Base-by-base conservation (phyloP, 2,329 filamentous ascomycete genomes). In the Ophiostoma sp. region DNA sequence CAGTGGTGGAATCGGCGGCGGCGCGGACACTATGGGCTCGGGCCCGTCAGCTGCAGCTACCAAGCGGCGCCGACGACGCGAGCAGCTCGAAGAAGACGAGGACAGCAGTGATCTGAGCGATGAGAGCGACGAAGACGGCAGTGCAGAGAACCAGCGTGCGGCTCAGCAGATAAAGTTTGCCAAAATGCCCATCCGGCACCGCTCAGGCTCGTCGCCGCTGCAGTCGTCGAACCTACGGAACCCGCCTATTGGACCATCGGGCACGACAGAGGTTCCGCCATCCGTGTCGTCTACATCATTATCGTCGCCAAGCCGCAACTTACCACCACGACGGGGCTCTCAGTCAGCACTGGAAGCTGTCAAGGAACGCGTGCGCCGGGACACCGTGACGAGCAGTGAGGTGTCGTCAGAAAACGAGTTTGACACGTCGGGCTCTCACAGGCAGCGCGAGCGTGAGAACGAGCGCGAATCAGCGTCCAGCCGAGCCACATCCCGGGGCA, bases 131-230 rank as follows among this genome's bases (percentile, higher is more conserved):
- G 70, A 69, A 12, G 70, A 68, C 18, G 70, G 52, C 66, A 65
- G 66, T 18, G 41, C 60, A 8, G 49, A 66, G 5, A 58, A 60
- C 65, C 82, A 85, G 68, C 78, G 90, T 67, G 89, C 91, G 62
- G 89, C 90, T 2, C 92, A 96, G 76, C 92, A 96, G 77, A 97
- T 98, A 76, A 93, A 94, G 75, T 99, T 99, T 78, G 88, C 90
- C 65, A 98, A 98, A 79, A 94, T 97, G 91, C 94, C 95, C 0
- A 85, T 97, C 60, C 87, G 93, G 42, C 88, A 87, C 72, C 88
- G 94, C 68, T 91, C 93, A 40, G 94, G 92, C 11, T 97, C 93
- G 0, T 97, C 94, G 64, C 94, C 94, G 3, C 88, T 91, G 49
- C 88, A 92, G 72, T 86, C 84, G 14, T 88, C 87, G 16, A 86